Evolutionary conservation across 192 early-diverging fungal species (phyloP).

Genomic region (Coemansia aciculifera): DNA sequence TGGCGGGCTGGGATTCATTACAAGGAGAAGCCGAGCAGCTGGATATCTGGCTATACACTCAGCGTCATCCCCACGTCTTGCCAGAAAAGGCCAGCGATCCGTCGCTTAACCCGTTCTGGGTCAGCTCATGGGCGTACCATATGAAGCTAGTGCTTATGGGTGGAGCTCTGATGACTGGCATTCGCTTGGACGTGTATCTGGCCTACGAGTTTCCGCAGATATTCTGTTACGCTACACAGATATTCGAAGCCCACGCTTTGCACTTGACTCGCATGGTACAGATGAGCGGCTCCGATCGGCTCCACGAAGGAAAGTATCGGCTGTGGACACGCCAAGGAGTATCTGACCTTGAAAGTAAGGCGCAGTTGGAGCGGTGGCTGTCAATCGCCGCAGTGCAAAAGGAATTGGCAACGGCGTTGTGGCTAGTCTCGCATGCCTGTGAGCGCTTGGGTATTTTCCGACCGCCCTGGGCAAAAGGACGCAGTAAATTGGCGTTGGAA

Average conservation of each 20-base stretch:
- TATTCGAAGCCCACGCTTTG: conserved; percentile 30
- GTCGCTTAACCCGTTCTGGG: conserved; percentile 29
- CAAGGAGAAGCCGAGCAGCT: conserved; percentile 47
- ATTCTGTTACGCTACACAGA: conserved; percentile 31
- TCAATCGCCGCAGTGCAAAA: conserved; percentile 18
- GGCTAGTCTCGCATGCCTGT: conserved; percentile 37
- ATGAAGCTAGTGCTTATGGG: conserved; percentile 42
- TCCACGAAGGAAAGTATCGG: not conserved
- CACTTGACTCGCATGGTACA: conserved; percentile 27
- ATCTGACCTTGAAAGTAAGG: not conserved
- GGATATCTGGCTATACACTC: conserved; percentile 24
- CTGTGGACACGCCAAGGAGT: not conserved
- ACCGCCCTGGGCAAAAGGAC: conserved; percentile 30
- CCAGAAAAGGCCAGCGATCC: conserved; percentile 12
- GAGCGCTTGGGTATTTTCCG: conserved; percentile 25
- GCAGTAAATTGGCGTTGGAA: conserved; percentile 8
- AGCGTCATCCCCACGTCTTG: conserved; percentile 1
- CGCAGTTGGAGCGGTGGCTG: conserved; percentile 25
- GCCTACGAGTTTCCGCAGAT: conserved; percentile 35
- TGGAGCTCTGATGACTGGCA: conserved; percentile 20
- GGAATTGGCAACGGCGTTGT: conserved; percentile 34
- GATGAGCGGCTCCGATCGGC: not conserved
- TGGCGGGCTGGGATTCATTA: conserved; percentile 40
- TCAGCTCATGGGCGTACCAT: conserved; percentile 54
- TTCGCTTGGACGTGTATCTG: conserved; percentile 34